A percentile compares a stretch with the other conserved stretches of the same genome.
Conservation (phyloP, 140 eudicot species). For the Cichorium intybus region DNA sequence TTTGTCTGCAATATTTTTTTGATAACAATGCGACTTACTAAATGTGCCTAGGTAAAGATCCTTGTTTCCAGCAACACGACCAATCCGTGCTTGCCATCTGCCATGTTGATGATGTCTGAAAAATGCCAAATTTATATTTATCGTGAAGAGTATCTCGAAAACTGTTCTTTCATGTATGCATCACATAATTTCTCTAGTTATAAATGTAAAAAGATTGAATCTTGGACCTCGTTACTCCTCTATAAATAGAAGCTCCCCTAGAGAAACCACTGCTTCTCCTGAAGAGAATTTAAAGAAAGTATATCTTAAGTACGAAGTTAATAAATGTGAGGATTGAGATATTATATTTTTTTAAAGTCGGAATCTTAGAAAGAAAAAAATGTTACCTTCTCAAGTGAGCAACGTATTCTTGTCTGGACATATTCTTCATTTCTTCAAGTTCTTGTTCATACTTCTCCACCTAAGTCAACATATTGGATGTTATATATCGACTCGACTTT, state of each 20-base stretch:
- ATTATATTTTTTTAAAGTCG: background rate
- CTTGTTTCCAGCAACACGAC: slow-evolving; percentile 93
- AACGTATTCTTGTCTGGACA: slow-evolving; percentile 89
- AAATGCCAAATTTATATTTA: slow-evolving; percentile 18
- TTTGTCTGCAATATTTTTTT: background rate
- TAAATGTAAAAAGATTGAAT: background rate
- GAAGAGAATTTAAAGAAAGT: slow-evolving; percentile 11
- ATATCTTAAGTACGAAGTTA: background rate
- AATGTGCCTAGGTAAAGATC: slow-evolving; percentile 94
- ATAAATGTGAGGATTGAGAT: background rate
- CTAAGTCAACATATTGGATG: slow-evolving; percentile 29
- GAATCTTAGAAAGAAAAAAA: background rate
- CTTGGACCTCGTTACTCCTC: slow-evolving; percentile 93
- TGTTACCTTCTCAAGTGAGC: slow-evolving; percentile 86
- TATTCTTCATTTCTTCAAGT: slow-evolving; percentile 84
- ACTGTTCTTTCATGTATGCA: background rate
- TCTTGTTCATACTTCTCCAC: slow-evolving; percentile 82
- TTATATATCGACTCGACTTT: background rate
- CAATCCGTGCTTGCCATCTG: slow-evolving; percentile 95
- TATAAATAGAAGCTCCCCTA: slow-evolving; percentile 86
- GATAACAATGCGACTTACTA: slow-evolving; percentile 42
- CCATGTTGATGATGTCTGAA: slow-evolving; percentile 96
- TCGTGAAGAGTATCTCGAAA: background rate
- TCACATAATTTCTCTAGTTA: background rate
- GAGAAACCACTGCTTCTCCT: slow-evolving; percentile 95